phyloP scores from a whole-genome alignment of 2,329 filamentous ascomycete species.

The Arthrinium phaeospermum region DNA sequence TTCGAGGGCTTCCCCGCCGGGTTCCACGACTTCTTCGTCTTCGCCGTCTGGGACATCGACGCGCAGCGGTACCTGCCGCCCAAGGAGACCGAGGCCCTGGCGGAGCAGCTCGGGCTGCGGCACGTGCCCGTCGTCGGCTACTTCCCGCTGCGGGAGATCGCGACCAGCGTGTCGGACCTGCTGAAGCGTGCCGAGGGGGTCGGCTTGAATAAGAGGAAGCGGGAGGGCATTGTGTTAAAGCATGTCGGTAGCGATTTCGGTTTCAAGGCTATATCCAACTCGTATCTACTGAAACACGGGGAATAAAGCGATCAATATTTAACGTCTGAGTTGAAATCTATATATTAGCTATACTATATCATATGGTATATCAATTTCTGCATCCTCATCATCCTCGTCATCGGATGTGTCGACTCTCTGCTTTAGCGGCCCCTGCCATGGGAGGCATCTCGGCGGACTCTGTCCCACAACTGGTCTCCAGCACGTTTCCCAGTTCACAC shows the following conservation, averaged over 20 bases:
- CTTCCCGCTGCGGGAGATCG: constrained; percentile 19
- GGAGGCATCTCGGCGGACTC: constrained; percentile 8
- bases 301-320: neutral
- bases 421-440: constrained; percentile 15
- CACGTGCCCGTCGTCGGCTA: constrained; percentile 37
- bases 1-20: constrained; percentile 33
- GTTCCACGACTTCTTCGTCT: constrained; percentile 41
- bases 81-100: constrained; percentile 35
- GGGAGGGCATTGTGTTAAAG: constrained; percentile 24
- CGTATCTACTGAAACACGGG: constrained; percentile 24
- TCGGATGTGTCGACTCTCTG: neutral
- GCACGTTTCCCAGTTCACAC: neutral
- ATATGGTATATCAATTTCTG: too few relatives aligned
- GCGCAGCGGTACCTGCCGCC: constrained; percentile 35
- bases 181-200: constrained; percentile 21
- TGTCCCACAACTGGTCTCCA: neutral
- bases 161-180: constrained; percentile 6
- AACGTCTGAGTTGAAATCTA: neutral
- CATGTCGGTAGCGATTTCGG: constrained; percentile 21
- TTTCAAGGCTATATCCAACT: constrained; percentile 27
- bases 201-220: constrained; percentile 21
- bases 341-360: neutral
- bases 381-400: neutral
- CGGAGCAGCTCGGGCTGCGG: constrained; percentile 33
- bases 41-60: constrained; percentile 40